These are phyloP conservation scores for Calycina herbarum DNA, from an alignment of 2,329 filamentous ascomycete genomes.

Conservation along the genomic window DNA sequence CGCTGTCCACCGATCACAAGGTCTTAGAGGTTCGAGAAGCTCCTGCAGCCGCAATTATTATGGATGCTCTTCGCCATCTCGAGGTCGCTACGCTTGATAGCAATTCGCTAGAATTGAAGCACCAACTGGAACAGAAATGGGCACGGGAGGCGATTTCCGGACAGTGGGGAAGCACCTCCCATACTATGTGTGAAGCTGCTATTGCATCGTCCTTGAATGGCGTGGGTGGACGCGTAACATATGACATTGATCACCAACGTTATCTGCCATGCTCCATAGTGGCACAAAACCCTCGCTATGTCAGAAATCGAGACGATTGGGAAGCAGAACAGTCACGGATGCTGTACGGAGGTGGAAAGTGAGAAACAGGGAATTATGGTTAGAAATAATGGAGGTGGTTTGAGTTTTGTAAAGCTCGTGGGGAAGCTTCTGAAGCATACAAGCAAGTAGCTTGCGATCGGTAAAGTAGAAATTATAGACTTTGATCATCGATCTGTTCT, in stretches of 20 bases:
- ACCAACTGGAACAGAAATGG: background rate
- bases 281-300: background rate
- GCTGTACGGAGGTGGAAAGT: background rate
- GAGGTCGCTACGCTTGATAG: background rate
- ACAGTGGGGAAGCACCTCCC: background rate
- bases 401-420: too few species aligned
- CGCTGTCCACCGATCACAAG: background rate
- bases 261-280: background rate
- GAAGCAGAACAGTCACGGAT: background rate
- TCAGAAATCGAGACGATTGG: background rate
- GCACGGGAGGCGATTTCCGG: background rate
- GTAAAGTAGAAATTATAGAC: too few species aligned
- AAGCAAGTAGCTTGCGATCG: too few species aligned
- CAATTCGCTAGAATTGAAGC: background rate
- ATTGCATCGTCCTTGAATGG: background rate
- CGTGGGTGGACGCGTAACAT: background rate
- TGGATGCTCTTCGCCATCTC: slow-evolving; percentile 1
- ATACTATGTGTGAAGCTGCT: background rate
- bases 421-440: too few species aligned
- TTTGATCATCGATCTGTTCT: too few species aligned
- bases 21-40: background rate
- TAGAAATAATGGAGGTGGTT: too few species aligned
- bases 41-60: background rate
- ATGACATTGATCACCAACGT: background rate
- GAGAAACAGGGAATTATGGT: background rate